Conservation (phyloP, 2,329 filamentous ascomycete species). For the Rutstroemia sp. region DNA sequence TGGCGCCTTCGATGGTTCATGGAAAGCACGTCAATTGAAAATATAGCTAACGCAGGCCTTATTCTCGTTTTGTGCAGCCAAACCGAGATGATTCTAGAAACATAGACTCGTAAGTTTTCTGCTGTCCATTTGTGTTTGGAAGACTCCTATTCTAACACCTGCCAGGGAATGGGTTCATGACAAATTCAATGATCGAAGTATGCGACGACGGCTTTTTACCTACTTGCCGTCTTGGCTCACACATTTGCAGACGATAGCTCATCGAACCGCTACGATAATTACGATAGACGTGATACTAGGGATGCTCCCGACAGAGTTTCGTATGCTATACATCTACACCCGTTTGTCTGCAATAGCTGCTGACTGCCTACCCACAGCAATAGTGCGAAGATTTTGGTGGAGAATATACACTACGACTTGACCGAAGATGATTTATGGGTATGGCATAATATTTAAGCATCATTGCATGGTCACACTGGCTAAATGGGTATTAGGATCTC, state of each 20-base stretch:
- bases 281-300: neutral
- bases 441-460: slow-evolving; percentile 19
- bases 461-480: neutral
- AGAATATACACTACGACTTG: slow-evolving; percentile 89
- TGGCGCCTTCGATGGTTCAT: slow-evolving; percentile 28
- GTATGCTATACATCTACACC: neutral
- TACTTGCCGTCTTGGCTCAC: slow-evolving; percentile 12
- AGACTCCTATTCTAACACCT: slow-evolving; percentile 7
- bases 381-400: slow-evolving; percentile 67
- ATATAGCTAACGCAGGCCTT: slow-evolving; percentile 39
- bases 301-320: neutral
- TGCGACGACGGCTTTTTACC: slow-evolving; percentile 7
- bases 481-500: slow-evolving; percentile 53
- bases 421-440: slow-evolving; percentile 79
- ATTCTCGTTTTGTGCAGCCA: slow-evolving; percentile 43
- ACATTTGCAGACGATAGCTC: slow-evolving; percentile 21
- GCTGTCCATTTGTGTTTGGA: neutral
- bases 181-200: slow-evolving; percentile 70
- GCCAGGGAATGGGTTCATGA: slow-evolving; percentile 89
- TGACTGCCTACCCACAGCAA: slow-evolving; percentile 31
- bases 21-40: slow-evolving; percentile 32
- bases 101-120: slow-evolving; percentile 56
- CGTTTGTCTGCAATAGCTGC: neutral
- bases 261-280: slow-evolving; percentile 2
- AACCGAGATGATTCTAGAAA: slow-evolving; percentile 56